These are phyloP conservation scores for Coprinopsis strossmayeri DNA, from an alignment of 768 basidiomycete genomes.

Conservation along the genomic window DNA sequence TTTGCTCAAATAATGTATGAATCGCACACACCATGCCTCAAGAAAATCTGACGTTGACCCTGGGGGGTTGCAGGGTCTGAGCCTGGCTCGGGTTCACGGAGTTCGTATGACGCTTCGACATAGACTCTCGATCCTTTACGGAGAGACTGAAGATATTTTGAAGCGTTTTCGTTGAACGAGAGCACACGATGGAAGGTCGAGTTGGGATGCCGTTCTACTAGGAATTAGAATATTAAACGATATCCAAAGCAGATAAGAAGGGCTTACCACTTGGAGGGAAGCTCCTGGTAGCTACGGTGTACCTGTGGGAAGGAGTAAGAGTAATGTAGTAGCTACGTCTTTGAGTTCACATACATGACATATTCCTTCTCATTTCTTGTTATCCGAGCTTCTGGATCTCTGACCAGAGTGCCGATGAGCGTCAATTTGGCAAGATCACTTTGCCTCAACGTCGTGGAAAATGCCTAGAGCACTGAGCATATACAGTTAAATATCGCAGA, in stretches of 20 bases:
- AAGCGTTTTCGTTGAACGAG: conserved; percentile 60
- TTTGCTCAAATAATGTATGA: neutral
- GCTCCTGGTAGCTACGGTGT: conserved; percentile 70
- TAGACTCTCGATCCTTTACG: conserved; percentile 71
- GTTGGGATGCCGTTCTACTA: conserved; percentile 43
- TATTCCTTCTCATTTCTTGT: conserved; percentile 78
- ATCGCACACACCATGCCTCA: conserved; percentile 59
- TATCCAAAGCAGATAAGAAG: conserved; percentile 39
- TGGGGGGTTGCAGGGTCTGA: conserved; percentile 62
- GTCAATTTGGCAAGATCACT: conserved; percentile 69
- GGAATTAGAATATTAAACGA: conserved; percentile 1
- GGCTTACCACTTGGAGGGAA: too few species aligned
- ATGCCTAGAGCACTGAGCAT: conserved; percentile 37
- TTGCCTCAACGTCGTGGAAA: conserved; percentile 51
- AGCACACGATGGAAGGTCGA: conserved; percentile 75
- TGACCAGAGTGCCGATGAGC: conserved; percentile 69
- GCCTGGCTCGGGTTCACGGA: conserved; percentile 62
- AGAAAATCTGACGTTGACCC: conserved; percentile 77
- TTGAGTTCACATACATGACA: conserved; percentile 48
- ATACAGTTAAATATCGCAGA: neutral
- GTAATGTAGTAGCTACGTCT: neutral
- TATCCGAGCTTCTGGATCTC: conserved; percentile 60
- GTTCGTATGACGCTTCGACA: conserved; percentile 73
- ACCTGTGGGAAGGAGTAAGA: conserved; percentile 34
- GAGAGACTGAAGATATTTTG: conserved; percentile 58